Conservation (phyloP, 202 grass and related monocot species). For the Digitaria exilis region DNA sequence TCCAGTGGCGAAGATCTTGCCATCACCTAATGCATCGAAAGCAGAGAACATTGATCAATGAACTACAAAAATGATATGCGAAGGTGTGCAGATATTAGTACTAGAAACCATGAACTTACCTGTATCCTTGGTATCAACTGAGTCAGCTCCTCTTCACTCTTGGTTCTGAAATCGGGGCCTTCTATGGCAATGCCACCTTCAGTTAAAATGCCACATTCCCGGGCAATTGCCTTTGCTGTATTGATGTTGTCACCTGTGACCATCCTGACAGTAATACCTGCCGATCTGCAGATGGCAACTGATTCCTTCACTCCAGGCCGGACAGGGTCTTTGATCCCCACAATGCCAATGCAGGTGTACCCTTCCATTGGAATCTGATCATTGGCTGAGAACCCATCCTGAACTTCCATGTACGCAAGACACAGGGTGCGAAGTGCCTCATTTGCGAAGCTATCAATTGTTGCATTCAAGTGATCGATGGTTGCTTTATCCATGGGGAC, state of each 20-base stretch:
- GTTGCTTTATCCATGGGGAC: constrained; percentile 63
- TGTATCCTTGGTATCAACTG: constrained; percentile 86
- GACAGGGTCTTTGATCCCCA: constrained; percentile 94
- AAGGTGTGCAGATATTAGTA: background rate
- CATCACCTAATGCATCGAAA: constrained; percentile 74
- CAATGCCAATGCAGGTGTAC: constrained; percentile 86
- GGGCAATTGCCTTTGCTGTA: constrained; percentile 94
- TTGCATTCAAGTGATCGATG: constrained; percentile 56
- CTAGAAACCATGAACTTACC: constrained; percentile 41
- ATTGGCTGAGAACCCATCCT: constrained; percentile 58
- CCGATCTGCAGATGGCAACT: constrained; percentile 78
- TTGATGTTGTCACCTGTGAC: constrained; percentile 99
- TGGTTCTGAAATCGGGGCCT: constrained; percentile 84
- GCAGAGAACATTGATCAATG: constrained; percentile 26
- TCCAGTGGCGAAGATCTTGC: constrained; percentile 93
- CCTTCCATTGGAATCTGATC: constrained; percentile 67
- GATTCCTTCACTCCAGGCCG: constrained; percentile 87
- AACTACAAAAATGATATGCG: background rate
- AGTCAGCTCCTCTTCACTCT: constrained; percentile 64
- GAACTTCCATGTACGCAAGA: constrained; percentile 75
- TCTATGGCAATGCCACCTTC: constrained; percentile 87
- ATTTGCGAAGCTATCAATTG: constrained; percentile 83
- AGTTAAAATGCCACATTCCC: constrained; percentile 95
- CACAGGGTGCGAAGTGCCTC: constrained; percentile 92
- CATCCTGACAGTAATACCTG: constrained; percentile 94